Percentiles rank a stretch among this genome's conserved stretches.
Evolutionary conservation across 2,329 filamentous ascomycete genomes (phyloP).

Genomic region (Remersonia thermophila): DNA sequence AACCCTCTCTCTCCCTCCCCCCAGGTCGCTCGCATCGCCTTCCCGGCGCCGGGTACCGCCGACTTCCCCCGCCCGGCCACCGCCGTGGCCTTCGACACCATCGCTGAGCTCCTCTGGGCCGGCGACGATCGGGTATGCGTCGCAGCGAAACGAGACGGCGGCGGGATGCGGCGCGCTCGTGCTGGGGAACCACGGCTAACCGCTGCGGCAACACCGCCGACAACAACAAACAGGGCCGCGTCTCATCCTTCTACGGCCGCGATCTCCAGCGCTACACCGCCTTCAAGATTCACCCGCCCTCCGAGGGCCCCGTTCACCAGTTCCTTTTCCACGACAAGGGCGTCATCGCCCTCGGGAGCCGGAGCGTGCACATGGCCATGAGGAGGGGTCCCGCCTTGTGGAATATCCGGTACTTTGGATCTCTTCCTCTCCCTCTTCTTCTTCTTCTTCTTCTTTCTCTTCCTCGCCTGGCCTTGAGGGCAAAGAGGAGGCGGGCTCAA

Average conservation of each 20-base stretch:
- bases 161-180: too few relatives aligned
- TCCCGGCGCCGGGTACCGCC: slow-evolving; percentile 65
- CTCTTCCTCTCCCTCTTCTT: too few relatives aligned
- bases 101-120: slow-evolving; percentile 83
- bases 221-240: slow-evolving; percentile 69
- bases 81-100: slow-evolving; percentile 77
- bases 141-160: background rate
- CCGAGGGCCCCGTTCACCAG: slow-evolving; percentile 73
- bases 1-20: too few relatives aligned
- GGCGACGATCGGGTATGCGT: slow-evolving; percentile 61
- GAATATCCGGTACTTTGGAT: slow-evolving; percentile 64
- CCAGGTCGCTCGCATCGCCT: slow-evolving; percentile 70
- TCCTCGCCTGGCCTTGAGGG: too few relatives aligned
- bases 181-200: too few relatives aligned
- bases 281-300: slow-evolving; percentile 61
- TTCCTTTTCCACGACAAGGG: slow-evolving; percentile 86
- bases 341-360: slow-evolving; percentile 70
- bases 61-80: slow-evolving; percentile 59
- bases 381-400: slow-evolving; percentile 75
- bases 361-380: slow-evolving; percentile 78
- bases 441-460: too few relatives aligned
- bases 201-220: too few relatives aligned
- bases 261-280: slow-evolving; percentile 86
- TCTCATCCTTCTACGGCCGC: slow-evolving; percentile 76
- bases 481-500: too few relatives aligned